phyloP scores from a whole-genome alignment of 345 rosid genomes.

The Passiflora organensis region DNA sequence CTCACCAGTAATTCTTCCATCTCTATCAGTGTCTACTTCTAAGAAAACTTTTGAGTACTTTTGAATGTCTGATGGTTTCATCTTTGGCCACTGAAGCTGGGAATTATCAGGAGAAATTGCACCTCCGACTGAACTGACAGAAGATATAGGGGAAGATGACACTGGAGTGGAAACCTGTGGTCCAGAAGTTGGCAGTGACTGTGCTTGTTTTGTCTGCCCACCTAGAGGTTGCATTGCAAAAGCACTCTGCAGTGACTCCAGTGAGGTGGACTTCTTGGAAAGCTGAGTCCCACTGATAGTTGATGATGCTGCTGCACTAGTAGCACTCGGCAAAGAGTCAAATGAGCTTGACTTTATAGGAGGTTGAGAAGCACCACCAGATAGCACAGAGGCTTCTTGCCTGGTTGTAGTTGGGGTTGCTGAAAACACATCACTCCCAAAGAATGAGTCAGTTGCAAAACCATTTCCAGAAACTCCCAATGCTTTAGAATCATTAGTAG shows the following conservation, averaged over 20 bases:
- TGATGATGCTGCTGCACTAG: slow-evolving; percentile 25
- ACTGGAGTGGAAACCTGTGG: slow-evolving; percentile 52
- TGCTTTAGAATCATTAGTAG: slow-evolving; percentile 41
- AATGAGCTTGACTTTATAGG: slow-evolving; percentile 2
- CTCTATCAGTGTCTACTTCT: slow-evolving; percentile 92
- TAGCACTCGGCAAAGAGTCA: slow-evolving; percentile 3
- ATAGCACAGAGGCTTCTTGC: slow-evolving; percentile 40
- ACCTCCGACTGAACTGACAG: slow-evolving; percentile 50
- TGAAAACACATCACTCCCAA: slow-evolving; percentile 61
- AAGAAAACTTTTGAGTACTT: slow-evolving; percentile 83
- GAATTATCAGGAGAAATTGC: slow-evolving; percentile 51
- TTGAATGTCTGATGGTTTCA: slow-evolving; percentile 84
- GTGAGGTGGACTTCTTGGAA: slow-evolving; percentile 49
- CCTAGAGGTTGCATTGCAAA: slow-evolving; percentile 60
- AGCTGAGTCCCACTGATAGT: slow-evolving; percentile 48
- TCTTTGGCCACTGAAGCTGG: slow-evolving; percentile 77
- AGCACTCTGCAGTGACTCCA: slow-evolving; percentile 65
- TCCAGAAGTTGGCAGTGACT: slow-evolving; percentile 39
- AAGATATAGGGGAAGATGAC: slow-evolving; percentile 40
- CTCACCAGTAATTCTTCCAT: slow-evolving; percentile 93
- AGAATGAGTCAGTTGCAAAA: slow-evolving; percentile 30
- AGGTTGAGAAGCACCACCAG: slow-evolving; percentile 23
- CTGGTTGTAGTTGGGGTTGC: slow-evolving; percentile 35
- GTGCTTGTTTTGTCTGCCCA: slow-evolving; percentile 45
- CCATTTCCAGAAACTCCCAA: slow-evolving; percentile 62